Conservation (phyloP, 257 asterid genomes). For the Nicotiana benthamiana region DNA sequence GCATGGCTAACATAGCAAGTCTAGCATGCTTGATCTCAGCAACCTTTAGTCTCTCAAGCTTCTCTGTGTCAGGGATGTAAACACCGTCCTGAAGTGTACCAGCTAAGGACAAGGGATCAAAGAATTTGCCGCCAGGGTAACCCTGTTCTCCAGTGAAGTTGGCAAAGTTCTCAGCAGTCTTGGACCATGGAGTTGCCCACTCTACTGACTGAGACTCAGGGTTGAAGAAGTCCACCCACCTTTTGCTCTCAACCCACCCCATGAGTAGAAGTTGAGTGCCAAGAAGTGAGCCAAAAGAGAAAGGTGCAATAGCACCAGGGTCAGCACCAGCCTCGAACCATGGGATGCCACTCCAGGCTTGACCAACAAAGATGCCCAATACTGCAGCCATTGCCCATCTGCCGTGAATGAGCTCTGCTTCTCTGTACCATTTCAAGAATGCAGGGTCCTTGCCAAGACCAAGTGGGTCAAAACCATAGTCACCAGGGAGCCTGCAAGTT, state of each 20-base stretch:
- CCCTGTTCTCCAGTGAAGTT: conserved; percentile 95
- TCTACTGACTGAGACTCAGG: conserved; percentile 85
- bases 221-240: conserved; percentile 96
- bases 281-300: conserved; percentile 86
- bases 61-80: conserved; percentile 65
- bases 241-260: conserved; percentile 99
- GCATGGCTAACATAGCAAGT: conserved; percentile 91
- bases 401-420: conserved; percentile 97
- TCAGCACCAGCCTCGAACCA: conserved; percentile 97
- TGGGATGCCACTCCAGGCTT: conserved; percentile 88
- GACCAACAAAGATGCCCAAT: conserved; percentile 88
- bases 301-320: conserved; percentile 93
- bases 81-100: conserved; percentile 60
- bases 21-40: conserved; percentile 99
- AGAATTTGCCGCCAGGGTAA: conserved; percentile 92
- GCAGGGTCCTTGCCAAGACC: conserved; percentile 96
- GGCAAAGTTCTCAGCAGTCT: conserved; percentile 65
- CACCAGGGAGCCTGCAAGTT: conserved; percentile 75
- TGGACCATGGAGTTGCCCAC: conserved; percentile 99
- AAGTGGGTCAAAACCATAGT: conserved; percentile 89
- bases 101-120: conserved; percentile 66
- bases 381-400: conserved; percentile 97
- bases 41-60: conserved; percentile 83
- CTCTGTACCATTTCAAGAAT: conserved; percentile 95
- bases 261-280: conserved; percentile 89